These are phyloP conservation scores for Cladorrhinum sp. DNA, from an alignment of 2,329 filamentous ascomycete genomes.

Conservation along the genomic window DNA sequence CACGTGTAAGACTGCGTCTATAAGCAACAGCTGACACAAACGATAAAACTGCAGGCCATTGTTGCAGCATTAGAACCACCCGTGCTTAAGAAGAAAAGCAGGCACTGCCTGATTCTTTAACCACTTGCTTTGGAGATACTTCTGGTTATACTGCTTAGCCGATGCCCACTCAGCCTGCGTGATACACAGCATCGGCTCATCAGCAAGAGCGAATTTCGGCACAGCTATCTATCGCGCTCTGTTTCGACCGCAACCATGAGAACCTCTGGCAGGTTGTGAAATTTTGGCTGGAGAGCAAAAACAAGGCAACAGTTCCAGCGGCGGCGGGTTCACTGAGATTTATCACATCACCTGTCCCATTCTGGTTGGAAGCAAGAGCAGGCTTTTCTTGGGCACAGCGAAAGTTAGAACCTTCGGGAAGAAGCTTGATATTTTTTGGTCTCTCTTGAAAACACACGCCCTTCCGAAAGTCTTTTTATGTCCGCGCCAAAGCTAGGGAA, in stretches of 20 bases:
- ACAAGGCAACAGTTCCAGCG: not conserved
- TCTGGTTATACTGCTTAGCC: constrained; percentile 12
- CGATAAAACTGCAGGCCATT: constrained; percentile 64
- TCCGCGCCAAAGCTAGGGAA: not conserved
- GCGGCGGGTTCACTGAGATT: not conserved
- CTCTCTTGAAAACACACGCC: not conserved
- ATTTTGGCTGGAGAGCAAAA: not conserved
- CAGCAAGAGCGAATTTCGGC: constrained; percentile 1
- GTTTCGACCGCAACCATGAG: constrained; percentile 1
- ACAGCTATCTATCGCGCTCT: not conserved
- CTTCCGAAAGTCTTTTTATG: not conserved
- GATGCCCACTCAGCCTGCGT: constrained; percentile 1
- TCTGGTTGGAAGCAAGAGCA: not conserved
- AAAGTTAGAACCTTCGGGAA: not conserved
- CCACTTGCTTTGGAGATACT: constrained; percentile 26
- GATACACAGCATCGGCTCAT: not conserved
- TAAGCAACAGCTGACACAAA: constrained; percentile 23
- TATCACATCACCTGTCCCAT: not conserved
- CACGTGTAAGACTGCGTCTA: not conserved
- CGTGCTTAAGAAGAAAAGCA: constrained; percentile 71
- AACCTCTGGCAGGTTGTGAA: constrained; percentile 3
- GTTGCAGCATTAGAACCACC: constrained; percentile 92
- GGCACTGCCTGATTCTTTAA: constrained; percentile 69
- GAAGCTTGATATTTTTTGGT: not conserved
- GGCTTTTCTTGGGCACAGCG: not conserved